Conservation (phyloP, 371 early-diverging fungal species). For the Actinomucor elegans region DNA sequence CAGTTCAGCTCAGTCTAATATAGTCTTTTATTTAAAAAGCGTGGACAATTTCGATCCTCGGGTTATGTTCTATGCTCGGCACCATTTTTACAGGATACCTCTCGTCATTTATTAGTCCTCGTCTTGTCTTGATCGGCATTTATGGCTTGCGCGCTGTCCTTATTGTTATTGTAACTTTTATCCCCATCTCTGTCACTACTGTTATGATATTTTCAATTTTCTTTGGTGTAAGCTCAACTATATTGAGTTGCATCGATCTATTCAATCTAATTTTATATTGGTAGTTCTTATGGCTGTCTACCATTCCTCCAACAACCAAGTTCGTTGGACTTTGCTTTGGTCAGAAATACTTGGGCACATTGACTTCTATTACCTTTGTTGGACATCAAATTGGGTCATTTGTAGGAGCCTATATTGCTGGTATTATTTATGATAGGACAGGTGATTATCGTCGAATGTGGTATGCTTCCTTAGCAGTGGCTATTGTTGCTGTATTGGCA, state of each 20-base stretch:
- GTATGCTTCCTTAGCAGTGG: conserved; percentile 35
- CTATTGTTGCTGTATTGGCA: conserved; percentile 17
- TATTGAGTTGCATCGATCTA: too few species aligned
- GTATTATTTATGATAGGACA: conserved; percentile 34
- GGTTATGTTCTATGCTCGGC: conserved; percentile 30
- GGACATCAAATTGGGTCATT: conserved; percentile 44
- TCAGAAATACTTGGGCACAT: conserved; percentile 41
- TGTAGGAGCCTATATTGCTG: conserved; percentile 41
- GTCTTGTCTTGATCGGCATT: conserved; percentile 21
- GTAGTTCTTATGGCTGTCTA: conserved; percentile 50
- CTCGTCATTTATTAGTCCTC: conserved; percentile 16
- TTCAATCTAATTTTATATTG: too few species aligned
- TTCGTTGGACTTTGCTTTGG: conserved; percentile 39
- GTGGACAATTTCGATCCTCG: conserved; percentile 35
- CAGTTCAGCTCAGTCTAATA: background rate
- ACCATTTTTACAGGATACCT: conserved; percentile 22
- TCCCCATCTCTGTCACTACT: conserved; percentile 20
- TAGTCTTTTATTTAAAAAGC: conserved; percentile 7
- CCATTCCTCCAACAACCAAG: conserved; percentile 45
- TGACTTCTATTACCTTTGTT: conserved; percentile 19
- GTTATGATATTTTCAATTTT: conserved; percentile 49
- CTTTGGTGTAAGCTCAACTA: conserved; percentile 35
- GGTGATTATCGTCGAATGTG: conserved; percentile 30
- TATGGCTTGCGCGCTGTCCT: conserved; percentile 21
- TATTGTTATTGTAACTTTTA: conserved; percentile 24